These are phyloP conservation scores for Trichomonas vaginalis DNA, from an alignment of 208 protist genomes.

Conservation along the genomic window DNA sequence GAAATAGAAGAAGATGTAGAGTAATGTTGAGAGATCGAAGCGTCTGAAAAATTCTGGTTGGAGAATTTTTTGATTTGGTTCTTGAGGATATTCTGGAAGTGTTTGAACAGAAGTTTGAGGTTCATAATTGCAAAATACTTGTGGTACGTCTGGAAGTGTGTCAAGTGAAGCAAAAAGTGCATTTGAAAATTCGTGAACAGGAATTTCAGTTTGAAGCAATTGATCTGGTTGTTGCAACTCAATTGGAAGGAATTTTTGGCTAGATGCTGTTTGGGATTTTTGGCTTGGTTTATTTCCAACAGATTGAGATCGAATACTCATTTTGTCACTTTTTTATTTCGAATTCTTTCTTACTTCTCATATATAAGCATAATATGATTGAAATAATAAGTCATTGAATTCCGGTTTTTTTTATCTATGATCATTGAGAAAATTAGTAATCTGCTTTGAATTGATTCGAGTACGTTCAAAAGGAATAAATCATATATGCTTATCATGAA, in stretches of 20 bases:
- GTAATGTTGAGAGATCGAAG: background rate
- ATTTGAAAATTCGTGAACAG: background rate
- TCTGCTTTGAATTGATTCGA: too few species aligned
- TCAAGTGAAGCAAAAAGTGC: background rate
- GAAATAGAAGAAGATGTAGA: slow-evolving; percentile 16
- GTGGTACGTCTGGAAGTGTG: background rate
- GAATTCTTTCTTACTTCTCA: too few species aligned
- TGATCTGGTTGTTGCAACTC: background rate
- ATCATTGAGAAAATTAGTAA: too few species aligned
- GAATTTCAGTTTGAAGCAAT: background rate
- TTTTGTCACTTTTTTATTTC: too few species aligned
- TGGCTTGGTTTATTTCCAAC: too few species aligned
- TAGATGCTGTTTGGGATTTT: too few species aligned
- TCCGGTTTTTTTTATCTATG: too few species aligned
- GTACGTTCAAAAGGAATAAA: too few species aligned
- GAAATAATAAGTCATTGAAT: too few species aligned
- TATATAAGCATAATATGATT: too few species aligned
- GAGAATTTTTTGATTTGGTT: background rate
- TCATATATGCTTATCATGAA: too few species aligned
- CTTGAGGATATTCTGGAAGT: background rate
- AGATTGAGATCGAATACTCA: too few species aligned
- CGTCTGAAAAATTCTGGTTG: background rate
- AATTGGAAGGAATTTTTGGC: background rate
- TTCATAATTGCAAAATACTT: background rate
- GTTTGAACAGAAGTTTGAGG: background rate